These are phyloP conservation scores for Penicillium thymicola DNA, from an alignment of 2,329 filamentous ascomycete species.

Conservation along the genomic window DNA sequence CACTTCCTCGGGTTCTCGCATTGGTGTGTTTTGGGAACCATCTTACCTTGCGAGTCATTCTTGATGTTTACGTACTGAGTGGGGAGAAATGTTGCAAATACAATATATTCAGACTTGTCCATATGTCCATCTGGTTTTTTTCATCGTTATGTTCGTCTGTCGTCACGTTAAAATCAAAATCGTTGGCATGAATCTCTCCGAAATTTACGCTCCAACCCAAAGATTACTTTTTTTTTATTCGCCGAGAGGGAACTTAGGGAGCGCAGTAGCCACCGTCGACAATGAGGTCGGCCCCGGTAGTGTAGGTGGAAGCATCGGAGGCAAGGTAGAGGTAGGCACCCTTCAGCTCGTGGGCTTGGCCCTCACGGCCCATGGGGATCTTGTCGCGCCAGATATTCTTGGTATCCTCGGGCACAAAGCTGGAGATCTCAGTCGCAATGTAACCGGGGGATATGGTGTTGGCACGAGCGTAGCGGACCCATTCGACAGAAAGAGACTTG, in stretches of 20 bases:
- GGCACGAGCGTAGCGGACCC: slow-evolving; percentile 69
- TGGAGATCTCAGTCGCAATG: slow-evolving; percentile 69
- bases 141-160: slow-evolving; percentile 8
- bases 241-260: slow-evolving; percentile 8
- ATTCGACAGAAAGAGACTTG: slow-evolving; percentile 71
- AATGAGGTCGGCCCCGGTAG: slow-evolving; percentile 69
- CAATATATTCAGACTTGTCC: neutral
- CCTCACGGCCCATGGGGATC: slow-evolving; percentile 76
- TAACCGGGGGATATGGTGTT: slow-evolving; percentile 74
- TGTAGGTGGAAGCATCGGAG: slow-evolving; percentile 78
- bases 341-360: slow-evolving; percentile 71
- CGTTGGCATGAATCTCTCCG: neutral
- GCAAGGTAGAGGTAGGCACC: slow-evolving; percentile 79
- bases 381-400: slow-evolving; percentile 73
- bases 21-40: neutral
- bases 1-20: neutral
- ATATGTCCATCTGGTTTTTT: neutral
- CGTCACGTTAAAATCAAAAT: neutral
- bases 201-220: neutral
- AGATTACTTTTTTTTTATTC: neutral
- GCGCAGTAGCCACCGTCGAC: slow-evolving; percentile 69
- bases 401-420: slow-evolving; percentile 62
- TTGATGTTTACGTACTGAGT: neutral
- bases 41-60: neutral
- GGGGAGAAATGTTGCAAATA: neutral